Evolutionary conservation across 1,284 basidiomycete species (phyloP), one percentile per base, ranked within the genome.

Genomic region (Leccinum fallax): DNA sequence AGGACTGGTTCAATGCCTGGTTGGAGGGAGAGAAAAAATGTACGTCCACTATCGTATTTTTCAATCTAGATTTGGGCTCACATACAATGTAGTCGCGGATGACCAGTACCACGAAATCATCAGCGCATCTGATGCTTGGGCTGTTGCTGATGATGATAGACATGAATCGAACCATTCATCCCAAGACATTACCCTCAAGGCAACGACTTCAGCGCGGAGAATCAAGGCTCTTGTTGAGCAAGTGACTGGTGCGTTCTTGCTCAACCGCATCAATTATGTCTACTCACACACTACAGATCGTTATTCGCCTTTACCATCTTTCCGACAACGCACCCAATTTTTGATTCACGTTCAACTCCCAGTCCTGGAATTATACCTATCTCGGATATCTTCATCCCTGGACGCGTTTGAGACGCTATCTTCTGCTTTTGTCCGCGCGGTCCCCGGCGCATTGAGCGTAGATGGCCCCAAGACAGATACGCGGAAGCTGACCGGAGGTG

Each of bases 381-480:
- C 81, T 9, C 88, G 95, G 15, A 88, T 99, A 71, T 83, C 86
- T 0, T 86, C 90, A 5, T 94, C 94, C 3, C 79, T 98, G 10
- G 95, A 98, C 68, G 95, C 95, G 0, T 98, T 98, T 69, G 97
- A 98, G 75, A 90, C 89, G 0, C 79, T 97, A 4, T 93, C 94
- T 1, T 93, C 91, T 19, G 86, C 90, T 0, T 88, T 99, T 67
- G 85, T 95, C 32, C 89, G 95, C 5, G 92, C 91, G 3, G 94
- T 98, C 6, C 95, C 97, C 0, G 97, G 96, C 5, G 93, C 92
- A 5, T 81, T 96, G 36, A 79, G 83, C 53, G 80, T 87, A 53
- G 79, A 82, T 8, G 79, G 81, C 9, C 79, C 84, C 13, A 83
- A 80, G 58, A 78, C 84, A 4, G 89, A 91, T 68, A 77, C 83